These are phyloP conservation scores for Sporothrix dimorphospora DNA, from an alignment of 2,329 filamentous ascomycete genomes.

Conservation along the genomic window DNA sequence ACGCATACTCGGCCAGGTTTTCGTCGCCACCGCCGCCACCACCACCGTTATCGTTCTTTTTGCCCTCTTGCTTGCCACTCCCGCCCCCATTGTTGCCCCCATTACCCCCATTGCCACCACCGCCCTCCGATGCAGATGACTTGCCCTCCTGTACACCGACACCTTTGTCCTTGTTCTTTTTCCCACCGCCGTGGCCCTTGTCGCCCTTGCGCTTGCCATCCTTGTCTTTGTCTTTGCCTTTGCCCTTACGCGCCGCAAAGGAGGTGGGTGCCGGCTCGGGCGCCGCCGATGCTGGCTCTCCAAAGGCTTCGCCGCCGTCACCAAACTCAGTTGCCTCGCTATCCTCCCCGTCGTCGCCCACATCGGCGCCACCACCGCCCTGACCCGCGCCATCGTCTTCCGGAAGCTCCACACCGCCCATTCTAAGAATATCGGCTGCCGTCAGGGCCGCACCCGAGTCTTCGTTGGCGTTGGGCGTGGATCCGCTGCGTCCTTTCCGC, in stretches of 20 bases:
- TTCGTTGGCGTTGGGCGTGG: not conserved
- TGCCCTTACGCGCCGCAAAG: conserved; percentile 17
- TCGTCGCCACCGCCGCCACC: not conserved
- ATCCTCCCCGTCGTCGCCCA: not conserved
- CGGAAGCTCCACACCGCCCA: not conserved
- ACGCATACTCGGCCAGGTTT: not conserved
- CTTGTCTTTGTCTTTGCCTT: not conserved
- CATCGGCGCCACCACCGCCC: not conserved
- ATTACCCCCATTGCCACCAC: not conserved
- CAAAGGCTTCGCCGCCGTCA: not conserved
- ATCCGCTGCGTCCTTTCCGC: conserved; percentile 11
- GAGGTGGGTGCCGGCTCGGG: not conserved
- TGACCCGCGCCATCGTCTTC: not conserved
- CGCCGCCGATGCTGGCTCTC: not conserved
- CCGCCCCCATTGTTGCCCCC: not conserved
- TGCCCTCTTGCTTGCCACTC: conserved; percentile 11
- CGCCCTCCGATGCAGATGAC: not conserved
- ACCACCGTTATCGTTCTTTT: not conserved
- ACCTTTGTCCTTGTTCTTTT: conserved; percentile 12
- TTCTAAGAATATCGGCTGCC: not conserved
- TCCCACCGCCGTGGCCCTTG: not conserved
- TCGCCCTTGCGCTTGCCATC: not conserved
- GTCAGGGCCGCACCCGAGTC: conserved; percentile 6
- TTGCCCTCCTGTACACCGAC: not conserved
- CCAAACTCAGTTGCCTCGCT: conserved; percentile 19